A percentile compares a stretch with the other conserved stretches of the same genome.
phyloP scores from a whole-genome alignment of 371 early-diverging fungal species.

The Encephalitozoon romaleae region DNA sequence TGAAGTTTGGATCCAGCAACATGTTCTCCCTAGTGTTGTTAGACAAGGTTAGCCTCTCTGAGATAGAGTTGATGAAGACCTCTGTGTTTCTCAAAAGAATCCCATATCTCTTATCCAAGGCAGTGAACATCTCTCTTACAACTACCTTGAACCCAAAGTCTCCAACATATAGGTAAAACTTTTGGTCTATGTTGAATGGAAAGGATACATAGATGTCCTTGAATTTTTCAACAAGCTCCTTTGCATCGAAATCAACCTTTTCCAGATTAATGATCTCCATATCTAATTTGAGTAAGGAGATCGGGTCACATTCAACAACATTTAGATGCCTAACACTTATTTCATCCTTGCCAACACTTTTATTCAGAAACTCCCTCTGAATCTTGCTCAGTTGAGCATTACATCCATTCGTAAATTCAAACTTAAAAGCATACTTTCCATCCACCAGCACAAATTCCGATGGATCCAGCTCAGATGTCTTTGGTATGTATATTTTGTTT shows the following conservation, averaged over 20 bases:
- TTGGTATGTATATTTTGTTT: conserved; percentile 32
- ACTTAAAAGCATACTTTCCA: conserved; percentile 1
- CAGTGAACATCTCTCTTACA: conserved; percentile 38
- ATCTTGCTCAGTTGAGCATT: conserved; percentile 29
- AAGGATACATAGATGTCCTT: conserved; percentile 3
- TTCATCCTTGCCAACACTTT: conserved; percentile 24
- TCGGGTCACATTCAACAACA: conserved; percentile 24
- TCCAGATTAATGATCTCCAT: conserved; percentile 29
- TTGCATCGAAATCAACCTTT: conserved; percentile 32
- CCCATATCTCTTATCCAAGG: conserved; percentile 21
- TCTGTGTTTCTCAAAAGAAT: conserved; percentile 42
- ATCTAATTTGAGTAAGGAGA: conserved; percentile 16
- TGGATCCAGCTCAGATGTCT: neutral
- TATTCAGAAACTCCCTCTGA: conserved; percentile 45
- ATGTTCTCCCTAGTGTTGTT: conserved; percentile 35
- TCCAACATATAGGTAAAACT: conserved; percentile 31
- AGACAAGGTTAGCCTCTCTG: conserved; percentile 21
- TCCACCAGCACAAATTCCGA: conserved; percentile 30
- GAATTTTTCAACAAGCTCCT: conserved; percentile 29
- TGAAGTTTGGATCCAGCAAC: conserved; percentile 73
- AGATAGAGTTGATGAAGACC: conserved; percentile 32
- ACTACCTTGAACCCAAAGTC: conserved; percentile 21
- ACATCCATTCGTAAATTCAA: neutral
- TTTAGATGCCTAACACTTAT: conserved; percentile 13
- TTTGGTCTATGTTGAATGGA: conserved; percentile 52